Evolutionary conservation across 2,329 filamentous ascomycete species (phyloP).

Genomic region (Fusarium denticulatum): DNA sequence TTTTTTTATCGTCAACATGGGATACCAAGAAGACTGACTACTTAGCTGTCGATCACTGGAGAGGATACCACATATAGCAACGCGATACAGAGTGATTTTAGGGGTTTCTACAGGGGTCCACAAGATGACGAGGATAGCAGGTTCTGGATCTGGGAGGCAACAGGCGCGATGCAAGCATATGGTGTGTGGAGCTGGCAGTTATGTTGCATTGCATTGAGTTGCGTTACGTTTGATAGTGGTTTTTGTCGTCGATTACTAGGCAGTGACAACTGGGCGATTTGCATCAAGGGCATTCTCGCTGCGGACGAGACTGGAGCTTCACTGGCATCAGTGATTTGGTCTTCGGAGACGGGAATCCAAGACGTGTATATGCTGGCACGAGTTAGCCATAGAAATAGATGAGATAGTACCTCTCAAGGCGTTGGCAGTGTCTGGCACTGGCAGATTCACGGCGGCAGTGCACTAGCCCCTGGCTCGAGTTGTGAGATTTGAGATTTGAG

Average conservation of each 20-base stretch:
- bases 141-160: slow-evolving; percentile 25
- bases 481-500: background rate
- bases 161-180: slow-evolving; percentile 9
- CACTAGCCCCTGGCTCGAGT: background rate
- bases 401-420: slow-evolving; percentile 1
- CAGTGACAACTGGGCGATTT: slow-evolving; percentile 17
- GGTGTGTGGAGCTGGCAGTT: slow-evolving; percentile 24
- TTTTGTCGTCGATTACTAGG: slow-evolving; percentile 10
- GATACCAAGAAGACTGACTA: slow-evolving; percentile 1
- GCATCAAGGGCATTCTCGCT: slow-evolving; percentile 25
- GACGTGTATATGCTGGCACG: slow-evolving; percentile 36
- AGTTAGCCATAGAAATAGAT: slow-evolving; percentile 40
- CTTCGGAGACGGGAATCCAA: slow-evolving; percentile 27
- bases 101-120: slow-evolving; percentile 25
- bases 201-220: background rate
- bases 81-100: slow-evolving; percentile 13
- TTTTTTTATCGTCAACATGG: slow-evolving; percentile 19
- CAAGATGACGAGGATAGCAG: slow-evolving; percentile 9
- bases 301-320: slow-evolving; percentile 2
- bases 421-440: background rate
- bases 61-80: background rate
- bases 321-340: slow-evolving; percentile 9
- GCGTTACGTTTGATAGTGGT: slow-evolving; percentile 13
- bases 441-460: background rate
- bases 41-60: slow-evolving; percentile 1